Percentiles rank a stretch among this genome's conserved stretches.
These are phyloP conservation scores for Ganoderma boninense DNA, from an alignment of 1,284 basidiomycete species.

Conservation along the genomic window DNA sequence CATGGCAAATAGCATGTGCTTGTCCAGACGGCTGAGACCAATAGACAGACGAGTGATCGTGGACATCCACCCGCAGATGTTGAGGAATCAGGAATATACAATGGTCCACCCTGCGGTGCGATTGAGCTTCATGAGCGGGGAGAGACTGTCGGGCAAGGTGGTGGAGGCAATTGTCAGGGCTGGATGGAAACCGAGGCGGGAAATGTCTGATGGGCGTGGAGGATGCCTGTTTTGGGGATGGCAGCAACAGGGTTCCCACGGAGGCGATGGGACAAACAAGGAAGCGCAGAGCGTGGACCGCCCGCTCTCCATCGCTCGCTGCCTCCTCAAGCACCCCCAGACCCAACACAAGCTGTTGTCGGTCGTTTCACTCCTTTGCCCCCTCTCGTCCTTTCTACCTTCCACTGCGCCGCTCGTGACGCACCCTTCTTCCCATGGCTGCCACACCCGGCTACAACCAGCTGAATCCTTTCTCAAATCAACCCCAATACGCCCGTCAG, in stretches of 20 bases:
- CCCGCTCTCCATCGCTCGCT: slow-evolving; percentile 19
- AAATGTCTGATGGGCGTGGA: slow-evolving; percentile 11
- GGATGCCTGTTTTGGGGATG: slow-evolving; percentile 9
- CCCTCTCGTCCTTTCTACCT: slow-evolving; percentile 14
- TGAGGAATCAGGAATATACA: too few relatives aligned
- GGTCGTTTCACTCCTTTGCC: slow-evolving; percentile 34
- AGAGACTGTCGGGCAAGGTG: background rate
- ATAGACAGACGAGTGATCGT: too few relatives aligned
- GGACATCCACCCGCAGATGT: too few relatives aligned
- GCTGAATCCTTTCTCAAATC: slow-evolving; percentile 47
- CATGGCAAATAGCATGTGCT: too few relatives aligned
- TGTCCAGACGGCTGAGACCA: too few relatives aligned
- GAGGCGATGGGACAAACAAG: slow-evolving; percentile 33
- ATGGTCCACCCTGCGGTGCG: too few relatives aligned
- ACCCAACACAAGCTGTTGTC: slow-evolving; percentile 35
- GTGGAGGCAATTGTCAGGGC: background rate
- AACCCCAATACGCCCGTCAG: slow-evolving; percentile 39
- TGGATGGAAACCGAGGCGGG: background rate
- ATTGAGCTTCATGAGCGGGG: background rate
- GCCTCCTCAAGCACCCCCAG: slow-evolving; percentile 21
- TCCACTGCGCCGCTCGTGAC: slow-evolving; percentile 17
- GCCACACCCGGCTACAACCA: slow-evolving; percentile 48
- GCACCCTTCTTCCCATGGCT: slow-evolving; percentile 42
- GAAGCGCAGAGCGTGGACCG: slow-evolving; percentile 8
- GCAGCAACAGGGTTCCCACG: slow-evolving; percentile 33